These are phyloP conservation scores for Ciborinia camelliae DNA, from an alignment of 2,329 filamentous ascomycete genomes.

Conservation along the genomic window DNA sequence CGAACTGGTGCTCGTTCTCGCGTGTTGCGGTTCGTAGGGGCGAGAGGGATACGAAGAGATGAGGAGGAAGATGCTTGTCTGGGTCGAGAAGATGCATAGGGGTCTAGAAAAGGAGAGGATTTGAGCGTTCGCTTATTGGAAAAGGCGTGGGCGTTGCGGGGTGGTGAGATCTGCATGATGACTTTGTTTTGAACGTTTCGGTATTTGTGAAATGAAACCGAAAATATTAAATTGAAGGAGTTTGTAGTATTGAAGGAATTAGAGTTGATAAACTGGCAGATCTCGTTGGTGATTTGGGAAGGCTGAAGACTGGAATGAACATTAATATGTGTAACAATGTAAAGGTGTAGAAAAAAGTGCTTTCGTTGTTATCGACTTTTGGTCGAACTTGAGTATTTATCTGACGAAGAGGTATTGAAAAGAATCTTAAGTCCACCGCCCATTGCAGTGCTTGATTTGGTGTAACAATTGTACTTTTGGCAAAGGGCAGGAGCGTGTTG, in stretches of 20 bases:
- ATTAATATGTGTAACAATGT: slow-evolving; percentile 19
- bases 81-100: slow-evolving; percentile 8
- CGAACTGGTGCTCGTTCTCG: slow-evolving; percentile 15
- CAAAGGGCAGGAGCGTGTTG: background rate
- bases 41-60: slow-evolving; percentile 11
- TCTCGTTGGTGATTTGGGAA: background rate
- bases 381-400: slow-evolving; percentile 14
- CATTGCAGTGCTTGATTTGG: slow-evolving; percentile 14
- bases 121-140: slow-evolving; percentile 17
- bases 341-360: slow-evolving; percentile 15
- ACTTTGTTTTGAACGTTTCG: background rate
- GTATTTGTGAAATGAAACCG: background rate
- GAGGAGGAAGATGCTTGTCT: slow-evolving; percentile 13
- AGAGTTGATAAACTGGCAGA: background rate
- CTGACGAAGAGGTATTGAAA: slow-evolving; percentile 9
- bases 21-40: background rate
- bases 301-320: slow-evolving; percentile 16
- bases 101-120: slow-evolving; percentile 5
- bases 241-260: background rate
- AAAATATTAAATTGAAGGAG: background rate
- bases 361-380: slow-evolving; percentile 17
- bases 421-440: slow-evolving; percentile 8
- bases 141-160: slow-evolving; percentile 17
- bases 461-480: background rate
- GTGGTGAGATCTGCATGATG: slow-evolving; percentile 20